A percentile compares a stretch with the other conserved stretches of the same genome.
These are phyloP conservation scores for Cyberlindnera nakhonratchasimensis DNA, from an alignment of 805 yeast genomes.

Conservation along the genomic window DNA sequence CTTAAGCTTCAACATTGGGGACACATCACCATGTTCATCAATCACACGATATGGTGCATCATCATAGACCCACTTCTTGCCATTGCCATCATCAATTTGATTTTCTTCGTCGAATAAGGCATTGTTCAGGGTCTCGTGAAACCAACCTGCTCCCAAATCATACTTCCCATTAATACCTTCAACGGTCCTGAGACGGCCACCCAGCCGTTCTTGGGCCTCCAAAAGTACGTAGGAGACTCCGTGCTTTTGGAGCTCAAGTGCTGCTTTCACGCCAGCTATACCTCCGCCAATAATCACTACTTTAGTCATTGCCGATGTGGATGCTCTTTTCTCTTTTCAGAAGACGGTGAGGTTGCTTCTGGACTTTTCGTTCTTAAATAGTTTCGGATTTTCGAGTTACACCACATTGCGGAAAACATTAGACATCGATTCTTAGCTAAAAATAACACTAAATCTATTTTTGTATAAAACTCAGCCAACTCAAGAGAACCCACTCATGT, in stretches of 20 bases:
- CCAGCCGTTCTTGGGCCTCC: conserved; percentile 65
- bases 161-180: conserved; percentile 35
- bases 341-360: no score
- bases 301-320: conserved; percentile 1
- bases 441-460: neutral
- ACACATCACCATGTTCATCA: conserved; percentile 33
- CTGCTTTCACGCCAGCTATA: conserved; percentile 72
- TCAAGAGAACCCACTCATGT: conserved; percentile 4
- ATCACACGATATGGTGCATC: conserved; percentile 38
- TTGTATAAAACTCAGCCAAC: neutral
- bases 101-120: conserved; percentile 50
- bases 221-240: conserved; percentile 50
- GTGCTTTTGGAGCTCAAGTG: conserved; percentile 42
- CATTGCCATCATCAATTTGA: conserved; percentile 8
- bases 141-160: conserved; percentile 93
- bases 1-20: conserved; percentile 31
- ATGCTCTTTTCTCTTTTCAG: no score
- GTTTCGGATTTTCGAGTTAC: neutral
- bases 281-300: conserved; percentile 80
- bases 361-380: no score
- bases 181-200: conserved; percentile 61
- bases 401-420: neutral
- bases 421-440: neutral
- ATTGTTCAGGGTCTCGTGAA: conserved; percentile 76
- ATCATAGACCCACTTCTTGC: conserved; percentile 39